Base-by-base conservation (phyloP, 805 yeast species). In the Saccharomycopsis olivae region DNA sequence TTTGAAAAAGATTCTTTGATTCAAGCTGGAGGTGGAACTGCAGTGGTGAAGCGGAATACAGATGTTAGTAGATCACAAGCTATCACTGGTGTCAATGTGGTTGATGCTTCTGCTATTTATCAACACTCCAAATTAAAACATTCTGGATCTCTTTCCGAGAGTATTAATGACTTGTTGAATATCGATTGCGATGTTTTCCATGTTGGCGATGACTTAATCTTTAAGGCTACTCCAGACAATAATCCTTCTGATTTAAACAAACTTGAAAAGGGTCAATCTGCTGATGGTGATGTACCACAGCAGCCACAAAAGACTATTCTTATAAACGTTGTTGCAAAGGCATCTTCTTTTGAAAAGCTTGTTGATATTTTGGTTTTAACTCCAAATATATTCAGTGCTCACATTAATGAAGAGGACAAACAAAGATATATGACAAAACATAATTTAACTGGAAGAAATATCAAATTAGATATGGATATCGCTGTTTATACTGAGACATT, bases 361-460 rank as follows among this genome's bases (percentile, higher is more conserved):
- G 67, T 87, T 40, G 96, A 89, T 57, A 67, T 88, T 17, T 59
- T 89, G 38, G 86, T 89, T 4, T 66, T 72, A 55, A 89, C 82
- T 16, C 78, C 71, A 29, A 71, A 70, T 49, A 75, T 71, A 40
- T 86, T 74, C 53, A 61, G 67, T 2, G 62, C 60, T 29, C 51
- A 54, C 29, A 66, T 73, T 8, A 59, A 60, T 25, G 58, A 62
- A 17, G 55, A 54, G 8, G 77, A 73, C 48, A 52, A 71, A 35
- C 65, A 64, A 29, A 50, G 53, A 1, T 69, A 60, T 46, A 58
- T 61, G 35, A 53, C 56, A 21, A 54, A 58, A 34, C 45, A 43
- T 18, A 33, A 35, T 17, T 10, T 41, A 13, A 29, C 17, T 10
- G 40, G 41, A 1, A 39, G 41, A 21, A 23, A 16, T 15, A 38